phyloP scores from a whole-genome alignment of 352 stramenopile species.

The Globisporangium solare region DNA sequence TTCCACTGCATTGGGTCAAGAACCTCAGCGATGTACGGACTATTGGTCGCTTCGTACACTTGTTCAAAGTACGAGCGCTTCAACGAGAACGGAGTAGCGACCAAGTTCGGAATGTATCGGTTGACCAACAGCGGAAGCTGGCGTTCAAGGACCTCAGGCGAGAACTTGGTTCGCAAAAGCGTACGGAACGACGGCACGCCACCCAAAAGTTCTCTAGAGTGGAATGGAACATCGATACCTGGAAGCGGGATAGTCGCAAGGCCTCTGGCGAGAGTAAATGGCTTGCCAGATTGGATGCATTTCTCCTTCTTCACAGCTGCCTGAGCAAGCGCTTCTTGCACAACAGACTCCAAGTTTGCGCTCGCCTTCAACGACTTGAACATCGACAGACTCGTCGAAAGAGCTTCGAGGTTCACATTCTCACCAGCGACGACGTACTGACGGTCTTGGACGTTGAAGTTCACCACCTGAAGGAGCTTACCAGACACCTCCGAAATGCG shows the following conservation, averaged over 20 bases:
- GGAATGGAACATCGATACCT: constrained; percentile 90
- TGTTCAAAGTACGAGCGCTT: constrained; percentile 72
- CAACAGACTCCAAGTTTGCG: constrained; percentile 42
- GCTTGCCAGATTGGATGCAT: constrained; percentile 38
- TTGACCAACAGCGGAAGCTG: constrained; percentile 66
- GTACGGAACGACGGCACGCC: constrained; percentile 78
- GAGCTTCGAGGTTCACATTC: constrained; percentile 74
- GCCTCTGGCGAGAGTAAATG: constrained; percentile 57
- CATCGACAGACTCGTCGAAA: constrained; percentile 57
- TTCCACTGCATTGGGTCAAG: constrained; percentile 65
- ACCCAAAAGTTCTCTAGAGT: constrained; percentile 77
- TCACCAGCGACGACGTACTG: constrained; percentile 87
- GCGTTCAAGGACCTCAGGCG: constrained; percentile 54
- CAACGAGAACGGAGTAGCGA: constrained; percentile 75
- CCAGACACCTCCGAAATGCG: constrained; percentile 47
- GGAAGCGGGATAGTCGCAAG: constrained; percentile 80
- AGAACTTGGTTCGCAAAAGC: constrained; percentile 69
- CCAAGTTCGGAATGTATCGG: constrained; percentile 86
- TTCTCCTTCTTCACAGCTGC: constrained; percentile 60
- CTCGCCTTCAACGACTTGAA: constrained; percentile 39
- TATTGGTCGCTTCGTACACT: constrained; percentile 70
- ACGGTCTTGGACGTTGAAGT: constrained; percentile 81
- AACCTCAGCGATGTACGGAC: constrained; percentile 39
- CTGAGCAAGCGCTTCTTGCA: constrained; percentile 53
- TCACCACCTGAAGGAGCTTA: constrained; percentile 84